Percentiles rank a stretch among this genome's conserved stretches.
Conservation (phyloP, 768 basidiomycete genomes). For the Boletellus emodensis region DNA sequence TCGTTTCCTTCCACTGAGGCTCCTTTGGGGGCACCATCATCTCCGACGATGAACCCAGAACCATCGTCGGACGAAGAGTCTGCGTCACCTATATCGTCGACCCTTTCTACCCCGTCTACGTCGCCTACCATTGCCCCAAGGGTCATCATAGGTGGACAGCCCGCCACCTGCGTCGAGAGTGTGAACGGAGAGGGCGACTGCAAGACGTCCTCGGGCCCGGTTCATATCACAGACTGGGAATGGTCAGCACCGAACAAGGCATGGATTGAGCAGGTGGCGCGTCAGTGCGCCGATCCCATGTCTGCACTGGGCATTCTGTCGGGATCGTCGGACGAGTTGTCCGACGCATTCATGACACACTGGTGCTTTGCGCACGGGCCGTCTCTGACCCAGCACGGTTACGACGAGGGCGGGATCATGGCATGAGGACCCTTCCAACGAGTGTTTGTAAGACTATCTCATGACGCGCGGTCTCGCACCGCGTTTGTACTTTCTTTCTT, state of each 20-base stretch:
- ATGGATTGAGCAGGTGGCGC: neutral
- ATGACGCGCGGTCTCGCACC: too few relatives aligned
- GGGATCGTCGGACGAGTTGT: constrained; percentile 27
- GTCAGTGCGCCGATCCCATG: neutral
- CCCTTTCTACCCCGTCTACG: too few relatives aligned
- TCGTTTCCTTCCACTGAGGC: too few relatives aligned
- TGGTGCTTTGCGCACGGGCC: constrained; percentile 64
- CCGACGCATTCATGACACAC: constrained; percentile 59
- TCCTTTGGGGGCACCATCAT: too few relatives aligned
- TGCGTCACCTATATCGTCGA: too few relatives aligned
- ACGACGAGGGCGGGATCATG: constrained; percentile 17
- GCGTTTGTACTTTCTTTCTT: too few relatives aligned
- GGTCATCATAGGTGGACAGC: constrained; percentile 26
- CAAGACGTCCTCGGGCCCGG: neutral
- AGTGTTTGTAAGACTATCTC: too few relatives aligned
- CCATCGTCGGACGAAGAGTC: too few relatives aligned
- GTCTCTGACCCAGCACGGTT: constrained; percentile 21
- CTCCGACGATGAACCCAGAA: too few relatives aligned
- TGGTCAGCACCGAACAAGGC: constrained; percentile 16
- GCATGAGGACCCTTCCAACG: too few relatives aligned
- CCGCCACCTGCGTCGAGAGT: too few relatives aligned
- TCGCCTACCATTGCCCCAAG: constrained; percentile 15
- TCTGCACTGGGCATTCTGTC: constrained; percentile 23
- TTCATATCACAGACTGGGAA: constrained; percentile 21
- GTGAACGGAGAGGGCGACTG: too few relatives aligned